phyloP scores from a whole-genome alignment of 441 rosid genomes.

The Adansonia madagascariensis region DNA sequence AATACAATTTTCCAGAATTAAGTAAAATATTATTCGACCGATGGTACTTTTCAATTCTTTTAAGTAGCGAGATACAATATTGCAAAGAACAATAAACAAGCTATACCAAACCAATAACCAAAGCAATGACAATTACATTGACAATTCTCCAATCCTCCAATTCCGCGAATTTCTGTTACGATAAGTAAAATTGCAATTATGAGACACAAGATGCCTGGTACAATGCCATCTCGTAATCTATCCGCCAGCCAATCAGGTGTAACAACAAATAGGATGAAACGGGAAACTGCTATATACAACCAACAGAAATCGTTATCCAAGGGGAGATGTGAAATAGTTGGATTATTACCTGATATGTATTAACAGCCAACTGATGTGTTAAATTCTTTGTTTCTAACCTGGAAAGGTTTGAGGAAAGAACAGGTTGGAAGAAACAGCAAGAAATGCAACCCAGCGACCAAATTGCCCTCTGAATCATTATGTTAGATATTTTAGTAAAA shows the following conservation, averaged over 20 bases:
- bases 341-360: neutral
- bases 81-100: slow-evolving; percentile 42
- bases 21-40: neutral
- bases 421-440: slow-evolving; percentile 44
- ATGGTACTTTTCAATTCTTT: slow-evolving; percentile 23
- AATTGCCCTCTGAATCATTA: slow-evolving; percentile 50
- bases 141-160: slow-evolving; percentile 31
- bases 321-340: neutral
- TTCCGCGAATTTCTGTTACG: slow-evolving; percentile 38
- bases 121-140: slow-evolving; percentile 35
- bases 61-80: slow-evolving; percentile 35
- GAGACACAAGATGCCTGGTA: slow-evolving; percentile 47
- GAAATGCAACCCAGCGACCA: slow-evolving; percentile 57
- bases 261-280: slow-evolving; percentile 49
- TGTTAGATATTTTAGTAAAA: neutral
- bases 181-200: slow-evolving; percentile 33
- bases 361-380: neutral
- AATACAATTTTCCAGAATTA: no score
- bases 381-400: slow-evolving; percentile 34
- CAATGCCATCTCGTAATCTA: slow-evolving; percentile 45
- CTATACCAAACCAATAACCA: slow-evolving; percentile 36
- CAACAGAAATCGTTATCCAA: neutral
- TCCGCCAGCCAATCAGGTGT: slow-evolving; percentile 45
- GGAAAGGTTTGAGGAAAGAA: slow-evolving; percentile 47
- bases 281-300: slow-evolving; percentile 39